These are phyloP conservation scores for Artemisia tridentata DNA, from an alignment of 129 eudicot species.

Conservation along the genomic window DNA sequence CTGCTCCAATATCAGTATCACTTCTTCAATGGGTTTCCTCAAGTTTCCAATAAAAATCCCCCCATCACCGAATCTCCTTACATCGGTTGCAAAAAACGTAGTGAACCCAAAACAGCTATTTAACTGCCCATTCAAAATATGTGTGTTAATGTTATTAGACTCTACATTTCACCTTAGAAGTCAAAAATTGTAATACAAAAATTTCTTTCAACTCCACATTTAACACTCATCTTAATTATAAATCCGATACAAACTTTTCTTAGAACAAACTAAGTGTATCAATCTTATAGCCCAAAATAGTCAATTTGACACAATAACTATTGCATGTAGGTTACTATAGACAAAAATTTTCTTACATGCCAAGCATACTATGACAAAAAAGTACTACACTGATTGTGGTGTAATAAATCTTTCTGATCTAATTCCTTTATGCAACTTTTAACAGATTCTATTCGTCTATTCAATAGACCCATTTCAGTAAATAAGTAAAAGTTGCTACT, in stretches of 20 bases:
- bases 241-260: not conserved
- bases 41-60: constrained; percentile 91
- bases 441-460: no score
- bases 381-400: no score
- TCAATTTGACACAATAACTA: no score
- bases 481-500: not conserved
- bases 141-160: not conserved
- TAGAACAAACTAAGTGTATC: not conserved
- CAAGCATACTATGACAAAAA: no score
- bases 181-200: not conserved
- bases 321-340: not conserved
- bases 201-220: no score
- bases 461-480: not conserved
- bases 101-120: constrained; percentile 89
- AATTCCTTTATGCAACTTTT: no score
- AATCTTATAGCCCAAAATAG: not conserved
- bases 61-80: constrained; percentile 95
- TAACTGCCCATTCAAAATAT: constrained; percentile 53
- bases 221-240: no score
- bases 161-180: not conserved
- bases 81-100: constrained; percentile 93
- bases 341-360: no score
- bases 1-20: constrained; percentile 67
- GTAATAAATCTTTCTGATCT: no score
- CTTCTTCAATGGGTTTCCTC: constrained; percentile 91